Evolutionary conservation across 2,329 filamentous ascomycete species (phyloP).

Genomic region (Cladosporium phlei): DNA sequence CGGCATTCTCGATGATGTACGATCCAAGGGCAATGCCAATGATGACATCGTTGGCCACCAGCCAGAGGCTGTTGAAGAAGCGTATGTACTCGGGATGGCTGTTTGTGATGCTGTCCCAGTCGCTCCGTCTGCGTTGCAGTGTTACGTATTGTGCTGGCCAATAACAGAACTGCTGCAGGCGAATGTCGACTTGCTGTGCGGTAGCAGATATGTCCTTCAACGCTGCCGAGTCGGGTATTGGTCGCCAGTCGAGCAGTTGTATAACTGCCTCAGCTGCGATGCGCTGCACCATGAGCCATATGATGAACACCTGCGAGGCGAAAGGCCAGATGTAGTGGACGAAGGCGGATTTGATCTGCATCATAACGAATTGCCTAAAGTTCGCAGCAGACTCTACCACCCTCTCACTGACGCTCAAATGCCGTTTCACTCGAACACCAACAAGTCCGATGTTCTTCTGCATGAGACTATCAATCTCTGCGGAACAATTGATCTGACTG

Average conservation of each 20-base stretch:
- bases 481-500: slow-evolving; percentile 93
- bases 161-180: slow-evolving; percentile 96
- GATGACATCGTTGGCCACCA: slow-evolving; percentile 97
- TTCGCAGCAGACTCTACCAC: slow-evolving; percentile 91
- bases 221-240: slow-evolving; percentile 71
- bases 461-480: slow-evolving; percentile 77
- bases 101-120: slow-evolving; percentile 93
- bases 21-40: slow-evolving; percentile 95
- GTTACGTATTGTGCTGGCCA: slow-evolving; percentile 97
- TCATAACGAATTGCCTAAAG: slow-evolving; percentile 68
- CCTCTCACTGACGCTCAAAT: slow-evolving; percentile 86
- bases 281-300: slow-evolving; percentile 73
- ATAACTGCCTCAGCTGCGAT: slow-evolving; percentile 75
- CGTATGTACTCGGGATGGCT: slow-evolving; percentile 97
- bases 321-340: slow-evolving; percentile 74
- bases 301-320: slow-evolving; percentile 65
- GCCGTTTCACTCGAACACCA: slow-evolving; percentile 72
- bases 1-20: slow-evolving; percentile 92
- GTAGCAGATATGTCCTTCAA: slow-evolving; percentile 95
- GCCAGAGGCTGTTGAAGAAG: slow-evolving; percentile 98
- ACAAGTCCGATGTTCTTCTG: slow-evolving; percentile 88
- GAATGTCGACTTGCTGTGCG: slow-evolving; percentile 94
- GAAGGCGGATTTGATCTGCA: slow-evolving; percentile 65
- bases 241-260: slow-evolving; percentile 76
- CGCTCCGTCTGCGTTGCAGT: slow-evolving; percentile 77